Evolutionary conservation across 768 basidiomycete genomes (phyloP).

Genomic region (Trametes meyenii): DNA sequence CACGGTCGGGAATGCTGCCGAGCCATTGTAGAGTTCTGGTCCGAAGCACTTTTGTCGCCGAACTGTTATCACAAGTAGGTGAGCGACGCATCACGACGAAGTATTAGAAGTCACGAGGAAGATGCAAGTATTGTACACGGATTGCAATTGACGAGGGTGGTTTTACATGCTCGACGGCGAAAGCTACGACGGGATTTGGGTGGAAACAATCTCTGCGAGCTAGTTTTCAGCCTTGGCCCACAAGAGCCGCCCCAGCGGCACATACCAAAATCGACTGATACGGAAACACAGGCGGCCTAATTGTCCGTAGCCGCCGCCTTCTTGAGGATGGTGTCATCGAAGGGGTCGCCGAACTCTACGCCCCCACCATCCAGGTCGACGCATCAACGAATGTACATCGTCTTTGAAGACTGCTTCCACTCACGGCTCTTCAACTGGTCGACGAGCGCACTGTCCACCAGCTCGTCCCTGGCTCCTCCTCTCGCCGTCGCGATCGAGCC

Average conservation of each 20-base stretch:
- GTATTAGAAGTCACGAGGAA: neutral
- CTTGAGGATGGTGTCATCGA: slow-evolving; percentile 33
- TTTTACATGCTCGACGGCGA: slow-evolving; percentile 1
- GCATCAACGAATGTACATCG: neutral
- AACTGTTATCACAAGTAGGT: neutral
- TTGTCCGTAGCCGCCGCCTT: slow-evolving; percentile 13
- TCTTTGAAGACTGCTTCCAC: neutral
- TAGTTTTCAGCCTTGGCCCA: no score
- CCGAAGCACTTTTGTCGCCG: neutral
- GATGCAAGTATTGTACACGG: slow-evolving; percentile 8
- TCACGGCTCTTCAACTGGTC: slow-evolving; percentile 27
- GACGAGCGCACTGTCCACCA: slow-evolving; percentile 27
- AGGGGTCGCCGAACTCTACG: slow-evolving; percentile 36
- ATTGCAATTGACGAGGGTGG: neutral
- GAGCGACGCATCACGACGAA: neutral
- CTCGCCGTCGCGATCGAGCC: neutral
- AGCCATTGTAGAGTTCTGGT: neutral
- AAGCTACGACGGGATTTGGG: slow-evolving; percentile 1
- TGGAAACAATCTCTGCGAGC: neutral
- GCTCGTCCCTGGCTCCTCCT: slow-evolving; percentile 26
- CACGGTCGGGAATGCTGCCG: neutral
- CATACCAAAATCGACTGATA: neutral
- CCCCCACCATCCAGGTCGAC: neutral
- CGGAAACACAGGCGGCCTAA: neutral
- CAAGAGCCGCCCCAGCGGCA: neutral